These are phyloP conservation scores for Neonectria punicea DNA, from an alignment of 2,329 filamentous ascomycete genomes.

Conservation along the genomic window DNA sequence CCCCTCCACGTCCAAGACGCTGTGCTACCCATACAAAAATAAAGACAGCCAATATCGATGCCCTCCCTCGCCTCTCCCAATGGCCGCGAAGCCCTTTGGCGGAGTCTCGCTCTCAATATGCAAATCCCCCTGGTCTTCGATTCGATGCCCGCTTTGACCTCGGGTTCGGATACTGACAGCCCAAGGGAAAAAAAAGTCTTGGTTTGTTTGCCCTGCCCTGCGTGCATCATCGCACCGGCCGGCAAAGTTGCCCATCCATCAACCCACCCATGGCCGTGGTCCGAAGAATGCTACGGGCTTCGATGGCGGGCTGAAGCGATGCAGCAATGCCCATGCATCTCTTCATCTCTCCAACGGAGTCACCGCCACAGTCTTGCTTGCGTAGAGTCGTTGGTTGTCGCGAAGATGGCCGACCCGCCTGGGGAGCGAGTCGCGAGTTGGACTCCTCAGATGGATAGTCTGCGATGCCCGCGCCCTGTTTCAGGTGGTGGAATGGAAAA, in stretches of 20 bases:
- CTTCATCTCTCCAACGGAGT: neutral
- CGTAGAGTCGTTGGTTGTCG: too few species aligned
- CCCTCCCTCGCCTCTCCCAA: too few species aligned
- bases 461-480: neutral
- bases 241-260: neutral
- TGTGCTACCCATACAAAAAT: too few species aligned
- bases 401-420: too few species aligned
- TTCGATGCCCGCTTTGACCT: neutral
- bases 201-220: too few species aligned
- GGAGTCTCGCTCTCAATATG: too few species aligned
- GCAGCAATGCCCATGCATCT: neutral
- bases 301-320: neutral
- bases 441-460: neutral
- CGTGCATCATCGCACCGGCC: neutral
- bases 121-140: too few species aligned
- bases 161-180: neutral
- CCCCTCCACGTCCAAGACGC: too few species aligned
- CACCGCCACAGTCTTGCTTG: neutral
- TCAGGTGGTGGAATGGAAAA: neutral
- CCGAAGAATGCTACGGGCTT: neutral
- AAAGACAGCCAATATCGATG: too few species aligned
- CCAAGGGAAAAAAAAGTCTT: too few species aligned
- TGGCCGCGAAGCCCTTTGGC: too few species aligned
- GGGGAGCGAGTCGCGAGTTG: neutral
- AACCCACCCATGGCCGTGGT: neutral